Evolutionary conservation across 345 rosid species (phyloP), one percentile per base, ranked within the genome.

Genomic region (Eucalyptus shirleyi): DNA sequence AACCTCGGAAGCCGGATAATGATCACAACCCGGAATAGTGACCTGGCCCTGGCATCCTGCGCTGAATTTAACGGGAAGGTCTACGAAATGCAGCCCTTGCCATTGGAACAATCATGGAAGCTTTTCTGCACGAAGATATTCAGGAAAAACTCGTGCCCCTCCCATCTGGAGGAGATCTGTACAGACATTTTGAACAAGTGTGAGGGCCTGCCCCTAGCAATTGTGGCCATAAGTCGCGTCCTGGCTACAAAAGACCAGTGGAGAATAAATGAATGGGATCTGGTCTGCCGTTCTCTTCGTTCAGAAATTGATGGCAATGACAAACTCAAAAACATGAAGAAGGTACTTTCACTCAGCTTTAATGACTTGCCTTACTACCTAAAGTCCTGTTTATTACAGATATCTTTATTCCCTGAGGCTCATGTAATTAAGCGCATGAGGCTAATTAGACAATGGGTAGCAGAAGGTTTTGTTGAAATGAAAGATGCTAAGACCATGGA

Each of bases 321-420:
- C 69, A 91, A 59, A 37, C 92, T 94, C n/a, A 86, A 88, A 86
- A 88, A 91, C 53, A 34, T 91, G 89, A 90, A 87, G 88, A 92
- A 90, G 89, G 93, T 94, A 17, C 91, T 93, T 9, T 92, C 93
- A 2, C 93, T 94, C 42, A 93, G 95, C 86, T 92, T 93, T 89
- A 90, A 90, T 87, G 93, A 94, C 85, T 88, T 94, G 55, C 95
- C 95, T 1, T 92, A 91, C 90, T 72, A 92, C 87, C 92, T 94
- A 5, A 93, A 94, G 86, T 88, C 90, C 30, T 93, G 95, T 87
- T 91, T 92, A 87, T n/a, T 94, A 88, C 93, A 93, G 92, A 85
- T 91, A 34, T 87, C 93, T 88, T 85, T 94, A 16, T 94, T 94
- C 82, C 93, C 94, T 0, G 93, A 94, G 91, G 93, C 42, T 69